Conservation (phyloP, 176 grass and related monocot species). For the Ampelocalamus luodianensis region DNA sequence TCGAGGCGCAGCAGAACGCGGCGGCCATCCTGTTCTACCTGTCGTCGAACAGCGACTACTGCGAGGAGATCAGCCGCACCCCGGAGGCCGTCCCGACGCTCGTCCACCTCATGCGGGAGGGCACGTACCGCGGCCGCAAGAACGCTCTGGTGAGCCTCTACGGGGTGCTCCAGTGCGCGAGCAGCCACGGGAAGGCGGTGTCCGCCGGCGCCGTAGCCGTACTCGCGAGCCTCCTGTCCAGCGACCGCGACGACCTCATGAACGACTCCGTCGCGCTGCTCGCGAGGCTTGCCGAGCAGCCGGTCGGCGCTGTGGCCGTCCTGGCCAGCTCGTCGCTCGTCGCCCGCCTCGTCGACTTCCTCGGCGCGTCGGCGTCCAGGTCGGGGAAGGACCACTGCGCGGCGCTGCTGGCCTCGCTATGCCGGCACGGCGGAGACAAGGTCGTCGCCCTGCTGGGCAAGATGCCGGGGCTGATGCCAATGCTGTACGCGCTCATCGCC, state of each 20-base stretch:
- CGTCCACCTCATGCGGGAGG: constrained; percentile 55
- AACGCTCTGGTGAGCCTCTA: constrained; percentile 72
- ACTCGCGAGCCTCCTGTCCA: constrained; percentile 50
- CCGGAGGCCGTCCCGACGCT: constrained; percentile 71
- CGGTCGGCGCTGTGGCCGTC: constrained; percentile 55
- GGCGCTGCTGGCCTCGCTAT: constrained; percentile 61
- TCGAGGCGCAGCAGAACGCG: constrained; percentile 74
- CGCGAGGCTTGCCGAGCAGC: constrained; percentile 54
- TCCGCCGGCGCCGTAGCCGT: constrained; percentile 54
- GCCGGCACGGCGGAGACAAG: constrained; percentile 49
- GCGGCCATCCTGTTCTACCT: constrained; percentile 86
- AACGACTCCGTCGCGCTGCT: constrained; percentile 64
- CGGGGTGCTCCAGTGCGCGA: constrained; percentile 50
- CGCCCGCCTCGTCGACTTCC: constrained; percentile 55
- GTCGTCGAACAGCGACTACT: constrained; percentile 62
- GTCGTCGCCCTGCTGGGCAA: constrained; percentile 60
- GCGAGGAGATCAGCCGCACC: constrained; percentile 61
- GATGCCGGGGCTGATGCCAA: constrained; percentile 62
- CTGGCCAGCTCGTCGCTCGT: constrained; percentile 43
- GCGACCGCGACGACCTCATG: constrained; percentile 50
- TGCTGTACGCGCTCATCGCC: constrained; percentile 64
- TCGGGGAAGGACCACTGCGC: constrained; percentile 67
- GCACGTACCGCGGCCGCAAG: constrained; percentile 62
- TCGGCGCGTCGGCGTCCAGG: constrained; percentile 49
- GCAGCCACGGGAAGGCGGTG: constrained; percentile 46